Evolutionary conservation across 345 rosid genomes (phyloP).

Genomic region (Rhizophora mangle): DNA sequence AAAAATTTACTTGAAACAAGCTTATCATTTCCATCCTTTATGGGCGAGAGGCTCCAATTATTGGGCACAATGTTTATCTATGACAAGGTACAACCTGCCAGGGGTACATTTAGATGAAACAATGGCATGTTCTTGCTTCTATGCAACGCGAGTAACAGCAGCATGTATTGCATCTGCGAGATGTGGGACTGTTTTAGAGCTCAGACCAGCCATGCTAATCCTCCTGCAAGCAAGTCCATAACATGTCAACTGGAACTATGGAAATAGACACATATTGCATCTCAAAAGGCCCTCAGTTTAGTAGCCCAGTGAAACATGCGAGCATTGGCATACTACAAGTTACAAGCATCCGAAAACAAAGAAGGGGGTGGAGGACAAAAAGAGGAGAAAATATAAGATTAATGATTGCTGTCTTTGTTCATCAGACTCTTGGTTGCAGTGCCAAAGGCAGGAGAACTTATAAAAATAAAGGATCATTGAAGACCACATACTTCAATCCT

Average conservation of each 20-base stretch:
- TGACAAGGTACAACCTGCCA: background rate
- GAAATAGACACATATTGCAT: too few relatives aligned
- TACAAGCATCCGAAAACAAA: too few relatives aligned
- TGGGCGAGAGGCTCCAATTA: background rate
- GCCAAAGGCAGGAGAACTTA: too few relatives aligned
- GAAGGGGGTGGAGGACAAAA: too few relatives aligned
- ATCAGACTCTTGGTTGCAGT: too few relatives aligned
- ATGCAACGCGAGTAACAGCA: conserved; percentile 25
- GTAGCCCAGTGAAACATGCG: too few relatives aligned
- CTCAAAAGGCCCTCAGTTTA: background rate
- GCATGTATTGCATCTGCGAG: conserved; percentile 51
- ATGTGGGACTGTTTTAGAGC: conserved; percentile 35
- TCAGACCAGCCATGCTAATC: conserved; percentile 56
- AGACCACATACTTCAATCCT: too few relatives aligned
- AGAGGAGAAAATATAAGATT: too few relatives aligned
- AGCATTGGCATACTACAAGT: too few relatives aligned
- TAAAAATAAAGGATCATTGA: too few relatives aligned
- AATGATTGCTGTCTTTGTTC: too few relatives aligned
- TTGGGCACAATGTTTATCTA: background rate
- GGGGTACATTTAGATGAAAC: background rate
- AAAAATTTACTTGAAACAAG: conserved; percentile 3
- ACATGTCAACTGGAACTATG: background rate
- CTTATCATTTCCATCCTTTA: background rate
- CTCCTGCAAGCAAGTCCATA: conserved; percentile 34
- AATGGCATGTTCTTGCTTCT: background rate